Base-by-base conservation (phyloP, 2,329 filamentous ascomycete species). In the Xylariales sp. region DNA sequence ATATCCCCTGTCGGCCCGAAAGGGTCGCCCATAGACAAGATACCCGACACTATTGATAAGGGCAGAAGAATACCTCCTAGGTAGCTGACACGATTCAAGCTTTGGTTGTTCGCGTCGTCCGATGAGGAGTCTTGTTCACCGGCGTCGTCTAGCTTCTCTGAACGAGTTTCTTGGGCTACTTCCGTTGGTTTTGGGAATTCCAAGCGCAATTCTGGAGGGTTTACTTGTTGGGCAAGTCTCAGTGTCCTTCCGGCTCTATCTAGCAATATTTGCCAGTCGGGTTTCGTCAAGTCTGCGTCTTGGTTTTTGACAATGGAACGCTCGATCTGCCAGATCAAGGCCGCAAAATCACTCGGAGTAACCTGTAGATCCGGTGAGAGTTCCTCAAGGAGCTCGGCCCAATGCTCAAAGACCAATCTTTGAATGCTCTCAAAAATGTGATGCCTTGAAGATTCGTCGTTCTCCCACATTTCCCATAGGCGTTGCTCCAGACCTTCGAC, bases 61-160 rank as follows among this genome's bases (percentile, higher is more conserved):
- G 72, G 72, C 1, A 74, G 61, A 4, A 75, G 55, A 1, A 74
- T 51, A 0, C 70, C 72, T 35, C 71, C 72, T 9, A 75, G 60
- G 52, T 75, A 75, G 1, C 68, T 60, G 11, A 75, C 66, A 5
- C 72, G 66, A 52, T 71, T 64, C 6, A 74, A 60, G 15, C 65
- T 62, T 12, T 63, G 60, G 40, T 66, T 51, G 46, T 66, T 65
- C 41, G 61, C 56, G 22, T 63, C 57, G 5, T 45, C 25, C 14
- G 34, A 29, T 12, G 31, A 35, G 16, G 16, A 11, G 21, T 31
- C 12, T 5, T 7, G 20, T 28, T 50, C 51, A 1, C 46, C 10
- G 16, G 24, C 40, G 31, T 39, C 5, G 25, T 18, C 14, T 27
- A 18, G 32, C n/a, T 16, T 22, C 31, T 16, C n/a, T 31, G 12